Evolutionary conservation across 352 stramenopile species (phyloP), one percentile per base, ranked within the genome.

Genomic region (Saprolegnia parasitica): DNA sequence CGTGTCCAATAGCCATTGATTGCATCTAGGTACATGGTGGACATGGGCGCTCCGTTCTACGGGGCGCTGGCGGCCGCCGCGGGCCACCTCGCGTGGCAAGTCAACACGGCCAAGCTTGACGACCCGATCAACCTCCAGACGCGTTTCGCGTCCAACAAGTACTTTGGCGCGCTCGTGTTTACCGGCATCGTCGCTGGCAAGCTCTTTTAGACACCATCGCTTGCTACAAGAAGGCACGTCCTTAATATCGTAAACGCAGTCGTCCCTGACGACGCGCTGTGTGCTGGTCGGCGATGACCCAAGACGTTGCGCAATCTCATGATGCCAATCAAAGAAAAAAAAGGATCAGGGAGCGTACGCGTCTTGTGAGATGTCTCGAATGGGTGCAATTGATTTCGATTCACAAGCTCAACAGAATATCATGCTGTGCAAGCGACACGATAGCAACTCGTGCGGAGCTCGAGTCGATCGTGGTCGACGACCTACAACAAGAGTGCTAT

Each of bases 71-170:
- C 82, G 2, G 78, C 79, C 29, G 90, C 92, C 23, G 94, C 86
- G n/a, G 81, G 77, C 23, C 97, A 99, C 64, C 85, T 99, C 71
- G 81, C 95, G 6, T 99, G 97, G 96, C 97, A 99, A 77, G 89
- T 99, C 49, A 90, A 97, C 56, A 98, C 93, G 5, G 96, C 96
- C 20, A 95, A 99, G 68, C 81, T 98, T 24, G 81, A 98, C 71
- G 83, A 98, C 76, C 83, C 86, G 0, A 67, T 96, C 29, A 99
- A 98, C 78, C 78, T 99, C 29, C 91, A 96, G 58, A 72, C 85
- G 40, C 87, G 95, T 23, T 99, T 99, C 77, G 81, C 83, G 16
- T 98, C 90, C 66, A 99, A 99, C 80, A 94, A 93, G 63, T 92
- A 78, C 76, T 87, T 96, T 39, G 90, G 88, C 11, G 86, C 83